A percentile compares a stretch with the other conserved stretches of the same genome.
Conservation (phyloP, 2,329 filamentous ascomycete species). For the Fusarium continuum region DNA sequence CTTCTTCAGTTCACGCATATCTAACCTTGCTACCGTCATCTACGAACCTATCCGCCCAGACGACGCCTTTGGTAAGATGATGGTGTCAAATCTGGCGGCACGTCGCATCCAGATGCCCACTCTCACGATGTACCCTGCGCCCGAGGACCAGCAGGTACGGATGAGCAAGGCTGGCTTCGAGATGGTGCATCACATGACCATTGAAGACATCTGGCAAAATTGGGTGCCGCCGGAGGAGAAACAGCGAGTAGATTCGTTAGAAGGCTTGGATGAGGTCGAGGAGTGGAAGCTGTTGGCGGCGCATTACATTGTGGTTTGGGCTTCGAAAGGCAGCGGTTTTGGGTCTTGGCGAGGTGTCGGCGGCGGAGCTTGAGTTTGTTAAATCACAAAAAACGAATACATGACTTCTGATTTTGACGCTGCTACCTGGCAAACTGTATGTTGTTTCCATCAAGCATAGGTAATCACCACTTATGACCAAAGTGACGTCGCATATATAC, state of each 20-base stretch:
- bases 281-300: slow-evolving; percentile 88
- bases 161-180: slow-evolving; percentile 73
- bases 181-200: slow-evolving; percentile 53
- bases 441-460: too few relatives aligned
- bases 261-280: slow-evolving; percentile 94
- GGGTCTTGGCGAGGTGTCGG: slow-evolving; percentile 29
- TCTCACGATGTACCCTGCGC: slow-evolving; percentile 74
- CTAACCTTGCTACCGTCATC: slow-evolving; percentile 68
- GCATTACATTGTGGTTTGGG: slow-evolving; percentile 94
- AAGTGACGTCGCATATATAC: not conserved
- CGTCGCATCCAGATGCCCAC: slow-evolving; percentile 88
- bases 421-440: too few relatives aligned
- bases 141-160: slow-evolving; percentile 73
- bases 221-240: slow-evolving; percentile 80
- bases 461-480: too few relatives aligned
- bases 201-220: slow-evolving; percentile 72
- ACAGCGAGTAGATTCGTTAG: slow-evolving; percentile 78
- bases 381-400: not conserved
- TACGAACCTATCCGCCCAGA: slow-evolving; percentile 90
- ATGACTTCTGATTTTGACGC: too few relatives aligned
- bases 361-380: slow-evolving; percentile 9
- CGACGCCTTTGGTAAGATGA: slow-evolving; percentile 89
- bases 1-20: slow-evolving; percentile 67
- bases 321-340: slow-evolving; percentile 64
- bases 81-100: slow-evolving; percentile 87